Conservation (phyloP, 2,329 filamentous ascomycete species). For the Microcyclospora pomicola region DNA sequence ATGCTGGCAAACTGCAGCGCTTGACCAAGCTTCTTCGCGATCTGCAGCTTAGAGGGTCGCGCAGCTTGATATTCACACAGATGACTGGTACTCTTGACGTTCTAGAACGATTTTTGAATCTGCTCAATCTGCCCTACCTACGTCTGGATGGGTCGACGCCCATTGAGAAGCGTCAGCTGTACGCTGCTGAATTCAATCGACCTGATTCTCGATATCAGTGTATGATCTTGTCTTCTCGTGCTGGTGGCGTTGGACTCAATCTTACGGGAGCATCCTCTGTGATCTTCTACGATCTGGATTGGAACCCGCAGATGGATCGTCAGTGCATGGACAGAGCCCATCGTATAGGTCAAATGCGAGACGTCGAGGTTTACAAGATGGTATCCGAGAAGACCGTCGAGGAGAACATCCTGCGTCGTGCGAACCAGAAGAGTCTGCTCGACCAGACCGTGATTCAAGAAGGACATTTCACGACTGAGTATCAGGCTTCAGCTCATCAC, state of each 20-base stretch:
- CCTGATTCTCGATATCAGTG: constrained; percentile 81
- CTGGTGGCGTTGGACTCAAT: constrained; percentile 90
- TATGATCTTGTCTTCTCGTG: constrained; percentile 90
- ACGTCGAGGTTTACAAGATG: constrained; percentile 85
- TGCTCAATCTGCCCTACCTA: constrained; percentile 92
- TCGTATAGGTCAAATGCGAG: constrained; percentile 90
- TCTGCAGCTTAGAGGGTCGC: constrained; percentile 78
- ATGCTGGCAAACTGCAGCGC: constrained; percentile 90
- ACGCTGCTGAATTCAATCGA: constrained; percentile 87
- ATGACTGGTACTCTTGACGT: constrained; percentile 99
- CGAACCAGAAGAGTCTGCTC: constrained; percentile 92
- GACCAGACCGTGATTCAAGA: constrained; percentile 98
- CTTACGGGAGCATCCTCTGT: constrained; percentile 93
- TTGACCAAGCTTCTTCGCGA: constrained; percentile 75
- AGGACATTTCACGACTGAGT: constrained; percentile 93
- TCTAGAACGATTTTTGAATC: constrained; percentile 92
- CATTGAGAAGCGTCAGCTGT: constrained; percentile 84
- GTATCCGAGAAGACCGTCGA: constrained; percentile 63
- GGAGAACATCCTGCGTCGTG: constrained; percentile 91
- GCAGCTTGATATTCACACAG: constrained; percentile 95
- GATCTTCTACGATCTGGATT: constrained; percentile 97
- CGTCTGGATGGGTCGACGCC: constrained; percentile 94
- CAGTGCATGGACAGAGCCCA: constrained; percentile 97
- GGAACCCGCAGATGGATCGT: constrained; percentile 99
- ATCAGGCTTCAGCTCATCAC: constrained; percentile 25